Evolutionary conservation across 1,284 basidiomycete species (phyloP).

Genomic region (Heterobasidion irregulare): DNA sequence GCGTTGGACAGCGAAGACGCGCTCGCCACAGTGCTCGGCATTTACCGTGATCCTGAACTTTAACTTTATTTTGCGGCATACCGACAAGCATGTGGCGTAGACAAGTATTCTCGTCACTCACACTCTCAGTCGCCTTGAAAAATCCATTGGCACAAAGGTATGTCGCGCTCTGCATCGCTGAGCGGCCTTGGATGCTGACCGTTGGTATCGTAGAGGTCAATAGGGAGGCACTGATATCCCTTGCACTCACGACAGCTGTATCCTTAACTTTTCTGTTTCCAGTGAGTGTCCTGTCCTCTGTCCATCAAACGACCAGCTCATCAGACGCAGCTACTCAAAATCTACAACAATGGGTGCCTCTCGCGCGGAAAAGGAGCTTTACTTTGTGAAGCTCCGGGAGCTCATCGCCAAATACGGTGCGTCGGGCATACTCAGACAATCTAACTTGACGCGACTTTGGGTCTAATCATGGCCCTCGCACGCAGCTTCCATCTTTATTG

Average conservation of each 20-base stretch:
- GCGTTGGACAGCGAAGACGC: neutral
- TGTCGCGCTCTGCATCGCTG: constrained; percentile 1
- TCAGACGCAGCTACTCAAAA: constrained; percentile 13
- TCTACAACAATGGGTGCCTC: constrained; percentile 77
- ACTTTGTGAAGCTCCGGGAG: constrained; percentile 94
- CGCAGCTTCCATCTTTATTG: constrained; percentile 92
- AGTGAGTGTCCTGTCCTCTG: neutral
- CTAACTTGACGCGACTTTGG: neutral
- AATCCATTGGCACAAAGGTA: constrained; percentile 73
- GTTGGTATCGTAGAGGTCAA: constrained; percentile 58
- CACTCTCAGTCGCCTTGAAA: constrained; percentile 63
- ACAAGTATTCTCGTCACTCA: neutral
- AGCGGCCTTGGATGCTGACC: constrained; percentile 1
- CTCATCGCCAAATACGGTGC: constrained; percentile 86
- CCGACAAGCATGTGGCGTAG: neutral
- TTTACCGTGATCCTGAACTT: constrained; percentile 5
- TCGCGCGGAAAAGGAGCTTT: constrained; percentile 86
- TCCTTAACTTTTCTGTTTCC: constrained; percentile 8
- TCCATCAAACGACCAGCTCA: neutral
- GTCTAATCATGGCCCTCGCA: neutral
- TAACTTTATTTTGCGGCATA: constrained; percentile 7
- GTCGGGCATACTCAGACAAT: constrained; percentile 21
- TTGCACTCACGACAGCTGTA: constrained; percentile 11
- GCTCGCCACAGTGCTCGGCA: neutral
- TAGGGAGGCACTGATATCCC: constrained; percentile 64